phyloP scores from a whole-genome alignment of 164 flowering plant genomes.

The Nymphaea colorata region DNA sequence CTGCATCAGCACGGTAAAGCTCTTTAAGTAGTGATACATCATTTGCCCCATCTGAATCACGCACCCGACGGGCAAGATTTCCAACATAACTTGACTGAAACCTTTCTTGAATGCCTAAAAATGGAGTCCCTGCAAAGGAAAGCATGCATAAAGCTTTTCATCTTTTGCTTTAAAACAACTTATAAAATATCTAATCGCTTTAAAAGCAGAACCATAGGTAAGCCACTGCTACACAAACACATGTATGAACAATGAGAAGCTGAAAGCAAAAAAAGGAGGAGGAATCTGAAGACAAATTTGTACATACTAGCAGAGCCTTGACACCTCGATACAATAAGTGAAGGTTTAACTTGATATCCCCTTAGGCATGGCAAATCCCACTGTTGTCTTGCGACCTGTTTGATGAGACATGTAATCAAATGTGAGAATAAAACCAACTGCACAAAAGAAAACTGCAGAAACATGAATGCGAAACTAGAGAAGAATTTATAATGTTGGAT shows the following conservation, averaged over 20 bases:
- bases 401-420: not conserved
- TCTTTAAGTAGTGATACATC: constrained; percentile 59
- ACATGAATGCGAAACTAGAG: too few relatives aligned
- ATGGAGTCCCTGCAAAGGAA: not conserved
- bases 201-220: too few relatives aligned
- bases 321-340: not conserved
- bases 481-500: too few relatives aligned
- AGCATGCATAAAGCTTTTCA: not conserved
- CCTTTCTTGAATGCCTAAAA: constrained; percentile 23
- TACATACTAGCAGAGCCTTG: not conserved
- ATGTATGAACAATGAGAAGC: too few relatives aligned
- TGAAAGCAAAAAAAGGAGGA: too few relatives aligned
- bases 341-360: not conserved
- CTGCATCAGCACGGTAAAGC: constrained; percentile 70
- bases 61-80: constrained; percentile 56
- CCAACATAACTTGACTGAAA: constrained; percentile 74
- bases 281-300: not conserved
- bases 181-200: too few relatives aligned
- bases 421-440: not conserved
- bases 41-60: constrained; percentile 51
- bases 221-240: too few relatives aligned
- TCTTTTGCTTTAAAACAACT: too few relatives aligned
- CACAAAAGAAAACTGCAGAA: not conserved
- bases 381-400: constrained; percentile 7
- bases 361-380: not conserved